Base-by-base conservation (phyloP, 331 rosid genomes). In the Acacia pycnantha region DNA sequence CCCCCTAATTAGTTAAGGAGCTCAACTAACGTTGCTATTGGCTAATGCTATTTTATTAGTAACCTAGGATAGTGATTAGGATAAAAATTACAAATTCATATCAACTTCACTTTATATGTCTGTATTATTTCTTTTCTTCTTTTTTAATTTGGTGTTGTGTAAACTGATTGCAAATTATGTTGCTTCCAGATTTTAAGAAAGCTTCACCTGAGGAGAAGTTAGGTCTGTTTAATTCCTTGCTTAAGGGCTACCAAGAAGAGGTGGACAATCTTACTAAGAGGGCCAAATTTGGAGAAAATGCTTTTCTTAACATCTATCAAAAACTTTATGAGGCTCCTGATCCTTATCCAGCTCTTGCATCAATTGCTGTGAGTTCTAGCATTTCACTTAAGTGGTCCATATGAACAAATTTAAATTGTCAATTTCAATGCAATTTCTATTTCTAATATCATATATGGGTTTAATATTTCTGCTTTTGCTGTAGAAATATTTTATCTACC, bases 301-400 rank as follows among this genome's bases (percentile, higher is more conserved):
- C 99, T 79, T 96, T 96, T 73, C 99, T 96, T 86, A 88, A 96
- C 86, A 94, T 96, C 84, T 96, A 96, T 80, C 99, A 96, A 78
- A 94, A 92, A 85, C 90, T 96, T 77, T 94, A 94, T 31, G 99
- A 96, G 91, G 98, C 98, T 74, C 98, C 99, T 24, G 99, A 96
- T 90, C 99, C 99, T 70, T 94, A 91, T 86, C 97, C 94, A 15
- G 93, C 95, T 78, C 94, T 96, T 82, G 93, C 93, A 37, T 96
- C 99, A 26, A 85, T 92, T 89, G 91, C 97, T 80, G 99, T 95
- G 90, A 91, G 95, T 88, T 77, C 80, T 58, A 21, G 33, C 48
- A 65, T 77, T 87, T 86, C 59, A 19, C 84, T 70, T 73, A 48
- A 21, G 35, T 77, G 78, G 70, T 73, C 51, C 46, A 14, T 79